Percentiles rank a stretch among this genome's conserved stretches.
Conservation (phyloP, 768 basidiomycete species). For the Leccinum truebloodii region DNA sequence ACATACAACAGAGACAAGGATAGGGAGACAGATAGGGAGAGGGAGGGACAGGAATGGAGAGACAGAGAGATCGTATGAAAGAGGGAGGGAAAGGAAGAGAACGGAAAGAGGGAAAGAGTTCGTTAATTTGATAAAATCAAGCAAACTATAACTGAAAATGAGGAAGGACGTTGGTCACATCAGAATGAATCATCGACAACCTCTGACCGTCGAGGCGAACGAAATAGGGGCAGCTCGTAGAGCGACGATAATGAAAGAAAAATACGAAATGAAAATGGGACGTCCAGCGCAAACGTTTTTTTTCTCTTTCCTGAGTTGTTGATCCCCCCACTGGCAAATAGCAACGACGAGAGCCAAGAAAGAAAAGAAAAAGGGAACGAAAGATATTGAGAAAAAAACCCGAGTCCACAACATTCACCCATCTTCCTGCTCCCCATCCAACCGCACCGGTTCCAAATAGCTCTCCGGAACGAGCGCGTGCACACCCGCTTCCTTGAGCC, state of each 20-base stretch:
- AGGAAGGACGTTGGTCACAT: background rate
- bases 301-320: background rate
- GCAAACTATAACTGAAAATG: background rate
- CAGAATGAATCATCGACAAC: background rate
- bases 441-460: slow-evolving; percentile 61
- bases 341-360: background rate
- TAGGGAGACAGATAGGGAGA: background rate
- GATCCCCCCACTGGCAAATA: background rate
- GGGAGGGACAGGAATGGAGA: too few relatives aligned
- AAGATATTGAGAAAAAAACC: background rate
- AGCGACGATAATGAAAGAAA: background rate
- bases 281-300: background rate
- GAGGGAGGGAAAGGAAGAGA: background rate
- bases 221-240: background rate
- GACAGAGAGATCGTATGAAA: background rate
- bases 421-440: slow-evolving; percentile 30
- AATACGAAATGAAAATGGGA: background rate
- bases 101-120: background rate
- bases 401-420: background rate
- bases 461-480: slow-evolving; percentile 82
- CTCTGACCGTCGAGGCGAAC: background rate
- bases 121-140: slow-evolving; percentile 9
- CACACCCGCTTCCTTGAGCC: slow-evolving; percentile 36
- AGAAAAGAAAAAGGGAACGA: background rate
- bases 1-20: slow-evolving; percentile 17